Evolutionary conservation across 2,329 filamentous ascomycete species (phyloP).

Genomic region (Colletotrichum camelliae): DNA sequence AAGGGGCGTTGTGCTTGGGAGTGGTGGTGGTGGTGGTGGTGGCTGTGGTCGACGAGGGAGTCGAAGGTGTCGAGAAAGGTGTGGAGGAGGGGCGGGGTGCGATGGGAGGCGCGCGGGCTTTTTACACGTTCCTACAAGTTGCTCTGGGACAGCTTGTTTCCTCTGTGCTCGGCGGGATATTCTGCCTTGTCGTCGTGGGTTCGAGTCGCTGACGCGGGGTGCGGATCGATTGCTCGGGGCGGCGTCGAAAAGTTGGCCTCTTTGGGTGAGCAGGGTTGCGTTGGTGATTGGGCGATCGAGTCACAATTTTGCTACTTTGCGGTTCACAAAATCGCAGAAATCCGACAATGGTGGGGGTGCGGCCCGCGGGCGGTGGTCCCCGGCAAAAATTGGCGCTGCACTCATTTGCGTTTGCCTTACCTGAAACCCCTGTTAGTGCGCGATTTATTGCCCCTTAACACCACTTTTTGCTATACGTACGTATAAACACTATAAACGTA

Average conservation of each 20-base stretch:
- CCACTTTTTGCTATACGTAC: too few species aligned
- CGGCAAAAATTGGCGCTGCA: slow-evolving; percentile 34
- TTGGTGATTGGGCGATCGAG: slow-evolving; percentile 33
- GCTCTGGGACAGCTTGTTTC: slow-evolving; percentile 2
- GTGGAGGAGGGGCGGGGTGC: slow-evolving; percentile 35
- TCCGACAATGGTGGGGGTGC: slow-evolving; percentile 45
- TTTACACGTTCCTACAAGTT: slow-evolving; percentile 6
- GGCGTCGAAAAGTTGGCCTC: slow-evolving; percentile 5
- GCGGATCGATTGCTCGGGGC: not conserved
- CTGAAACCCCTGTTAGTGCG: too few species aligned
- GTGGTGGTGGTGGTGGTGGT: slow-evolving; percentile 8
- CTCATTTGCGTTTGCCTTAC: too few species aligned
- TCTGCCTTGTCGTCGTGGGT: slow-evolving; percentile 7
- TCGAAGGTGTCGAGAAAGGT: slow-evolving; percentile 24
- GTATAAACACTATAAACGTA: too few species aligned
- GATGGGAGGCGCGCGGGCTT: slow-evolving; percentile 24
- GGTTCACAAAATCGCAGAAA: slow-evolving; percentile 28
- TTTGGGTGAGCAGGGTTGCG: slow-evolving; percentile 12
- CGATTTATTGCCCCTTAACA: too few species aligned
- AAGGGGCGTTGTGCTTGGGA: slow-evolving; percentile 8
- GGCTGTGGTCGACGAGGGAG: slow-evolving; percentile 2
- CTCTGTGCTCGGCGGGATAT: slow-evolving; percentile 14
- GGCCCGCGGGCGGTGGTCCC: slow-evolving; percentile 34
- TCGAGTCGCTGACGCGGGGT: not conserved
- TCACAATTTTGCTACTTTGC: slow-evolving; percentile 52